phyloP scores from a whole-genome alignment of 306 rosid genomes.

The Abrus precatorius region DNA sequence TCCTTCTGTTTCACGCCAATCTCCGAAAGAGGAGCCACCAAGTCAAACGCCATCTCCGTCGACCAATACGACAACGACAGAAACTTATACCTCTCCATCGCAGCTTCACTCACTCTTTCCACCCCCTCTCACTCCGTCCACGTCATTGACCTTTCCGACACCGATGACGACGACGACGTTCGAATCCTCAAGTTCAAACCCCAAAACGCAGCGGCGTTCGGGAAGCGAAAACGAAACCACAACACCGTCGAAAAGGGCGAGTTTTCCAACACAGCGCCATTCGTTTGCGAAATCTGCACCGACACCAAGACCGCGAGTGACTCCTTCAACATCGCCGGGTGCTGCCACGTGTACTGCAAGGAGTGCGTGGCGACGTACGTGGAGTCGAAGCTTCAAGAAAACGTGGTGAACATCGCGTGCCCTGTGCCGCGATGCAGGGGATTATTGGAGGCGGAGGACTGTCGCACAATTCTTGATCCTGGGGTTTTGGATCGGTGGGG shows the following conservation, averaged over 20 bases:
- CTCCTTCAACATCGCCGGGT: slow-evolving; percentile 41
- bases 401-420: slow-evolving; percentile 44
- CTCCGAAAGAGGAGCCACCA: not conserved
- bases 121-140: not conserved
- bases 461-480: slow-evolving; percentile 40
- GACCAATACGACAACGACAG: not conserved
- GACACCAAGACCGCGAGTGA: slow-evolving; percentile 42
- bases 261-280: slow-evolving; percentile 14
- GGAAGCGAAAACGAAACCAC: not conserved
- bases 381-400: slow-evolving; percentile 44
- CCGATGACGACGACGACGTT: slow-evolving; percentile 48
- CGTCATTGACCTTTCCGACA: slow-evolving; percentile 45
- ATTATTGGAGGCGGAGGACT: slow-evolving; percentile 42
- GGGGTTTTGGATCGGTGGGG: slow-evolving; percentile 61
- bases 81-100: not conserved
- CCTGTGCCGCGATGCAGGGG: slow-evolving; percentile 53
- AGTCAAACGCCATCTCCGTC: not conserved
- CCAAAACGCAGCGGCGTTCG: not conserved
- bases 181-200: slow-evolving; percentile 48
- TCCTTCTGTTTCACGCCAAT: not conserved
- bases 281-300: slow-evolving; percentile 54
- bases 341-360: slow-evolving; percentile 46
- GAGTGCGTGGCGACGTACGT: slow-evolving; percentile 49
- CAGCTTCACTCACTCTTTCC: not conserved
- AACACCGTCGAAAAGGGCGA: slow-evolving; percentile 2